A percentile compares a stretch with the other conserved stretches of the same genome.
Conservation (phyloP, 352 stramenopile genomes). For the Phytophthora foliorum region DNA sequence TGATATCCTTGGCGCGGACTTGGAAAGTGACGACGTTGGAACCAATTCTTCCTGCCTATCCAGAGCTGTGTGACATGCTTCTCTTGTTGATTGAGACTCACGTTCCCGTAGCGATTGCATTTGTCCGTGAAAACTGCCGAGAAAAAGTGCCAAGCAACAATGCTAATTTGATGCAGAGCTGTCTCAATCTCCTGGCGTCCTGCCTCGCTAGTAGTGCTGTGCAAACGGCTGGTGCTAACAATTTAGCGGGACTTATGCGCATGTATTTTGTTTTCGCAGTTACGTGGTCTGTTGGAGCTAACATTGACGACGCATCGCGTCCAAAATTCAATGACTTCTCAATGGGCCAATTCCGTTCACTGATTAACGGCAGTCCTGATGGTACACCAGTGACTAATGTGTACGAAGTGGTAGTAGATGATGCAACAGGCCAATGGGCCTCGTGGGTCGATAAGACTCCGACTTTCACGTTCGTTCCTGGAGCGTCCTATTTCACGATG, state of each 20-base stretch:
- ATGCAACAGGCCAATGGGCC: conserved; percentile 73
- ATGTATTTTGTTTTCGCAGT: conserved; percentile 93
- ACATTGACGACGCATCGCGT: conserved; percentile 86
- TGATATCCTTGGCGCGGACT: conserved; percentile 75
- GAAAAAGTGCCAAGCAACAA: conserved; percentile 92
- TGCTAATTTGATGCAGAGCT: conserved; percentile 89
- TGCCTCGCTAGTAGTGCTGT: conserved; percentile 61
- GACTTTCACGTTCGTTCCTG: conserved; percentile 87
- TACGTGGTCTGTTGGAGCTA: conserved; percentile 89
- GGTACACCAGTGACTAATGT: conserved; percentile 72
- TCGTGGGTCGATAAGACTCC: conserved; percentile 93
- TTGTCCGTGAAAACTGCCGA: conserved; percentile 90
- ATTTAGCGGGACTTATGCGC: conserved; percentile 66
- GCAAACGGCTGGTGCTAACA: conserved; percentile 51
- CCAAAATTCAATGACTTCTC: conserved; percentile 92
- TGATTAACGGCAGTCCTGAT: conserved; percentile 64
- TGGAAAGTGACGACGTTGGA: conserved; percentile 85
- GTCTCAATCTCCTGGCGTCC: conserved; percentile 89
- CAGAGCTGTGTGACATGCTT: conserved; percentile 74
- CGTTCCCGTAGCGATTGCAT: conserved; percentile 84
- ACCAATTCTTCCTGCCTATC: conserved; percentile 56
- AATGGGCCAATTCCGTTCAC: conserved; percentile 65
- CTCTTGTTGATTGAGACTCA: conserved; percentile 85
- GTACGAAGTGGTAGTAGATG: conserved; percentile 89
- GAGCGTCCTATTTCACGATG: conserved; percentile 95